Percentiles rank a stretch among this genome's conserved stretches.
phyloP scores from a whole-genome alignment of 768 basidiomycete genomes.

The Saitozyma podzolica region DNA sequence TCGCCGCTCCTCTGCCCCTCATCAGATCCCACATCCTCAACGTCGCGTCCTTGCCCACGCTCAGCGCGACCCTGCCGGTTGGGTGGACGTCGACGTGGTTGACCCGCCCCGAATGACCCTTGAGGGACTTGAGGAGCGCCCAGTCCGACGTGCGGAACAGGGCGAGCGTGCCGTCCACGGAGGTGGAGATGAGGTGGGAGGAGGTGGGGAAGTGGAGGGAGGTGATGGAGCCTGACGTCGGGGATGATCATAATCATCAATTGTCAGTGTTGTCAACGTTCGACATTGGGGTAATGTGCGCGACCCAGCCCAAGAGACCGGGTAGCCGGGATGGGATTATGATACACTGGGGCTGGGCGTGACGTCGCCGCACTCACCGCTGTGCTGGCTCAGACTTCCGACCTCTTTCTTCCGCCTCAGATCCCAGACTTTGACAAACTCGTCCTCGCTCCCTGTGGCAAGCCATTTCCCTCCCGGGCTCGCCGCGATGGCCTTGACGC shows the following conservation, averaged over 20 bases:
- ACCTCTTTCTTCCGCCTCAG: conserved; percentile 85
- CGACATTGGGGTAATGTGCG: no score
- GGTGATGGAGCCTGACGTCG: conserved; percentile 77
- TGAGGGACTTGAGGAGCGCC: conserved; percentile 79
- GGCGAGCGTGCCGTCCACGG: conserved; percentile 86
- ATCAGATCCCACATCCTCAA: conserved; percentile 99
- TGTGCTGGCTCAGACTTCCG: conserved; percentile 90
- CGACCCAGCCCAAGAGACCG: neutral
- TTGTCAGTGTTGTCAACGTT: conserved; percentile 17
- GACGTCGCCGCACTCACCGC: conserved; percentile 61
- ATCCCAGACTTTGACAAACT: conserved; percentile 97
- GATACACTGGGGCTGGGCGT: neutral
- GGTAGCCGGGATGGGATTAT: neutral
- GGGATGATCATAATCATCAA: neutral
- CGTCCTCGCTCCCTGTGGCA: conserved; percentile 92
- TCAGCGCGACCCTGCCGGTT: conserved; percentile 84
- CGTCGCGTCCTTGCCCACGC: conserved; percentile 84
- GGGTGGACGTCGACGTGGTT: conserved; percentile 91
- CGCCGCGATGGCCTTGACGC: conserved; percentile 84
- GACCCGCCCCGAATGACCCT: conserved; percentile 90
- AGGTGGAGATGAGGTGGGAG: conserved; percentile 85
- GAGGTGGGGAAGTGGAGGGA: conserved; percentile 80
- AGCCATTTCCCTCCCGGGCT: conserved; percentile 96
- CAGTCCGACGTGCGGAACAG: conserved; percentile 93
- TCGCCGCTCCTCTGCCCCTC: conserved; percentile 85